These are phyloP conservation scores for Ulota crispa DNA, from an alignment of 225 moss, liverwort and hornwort genomes.

Conservation along the genomic window DNA sequence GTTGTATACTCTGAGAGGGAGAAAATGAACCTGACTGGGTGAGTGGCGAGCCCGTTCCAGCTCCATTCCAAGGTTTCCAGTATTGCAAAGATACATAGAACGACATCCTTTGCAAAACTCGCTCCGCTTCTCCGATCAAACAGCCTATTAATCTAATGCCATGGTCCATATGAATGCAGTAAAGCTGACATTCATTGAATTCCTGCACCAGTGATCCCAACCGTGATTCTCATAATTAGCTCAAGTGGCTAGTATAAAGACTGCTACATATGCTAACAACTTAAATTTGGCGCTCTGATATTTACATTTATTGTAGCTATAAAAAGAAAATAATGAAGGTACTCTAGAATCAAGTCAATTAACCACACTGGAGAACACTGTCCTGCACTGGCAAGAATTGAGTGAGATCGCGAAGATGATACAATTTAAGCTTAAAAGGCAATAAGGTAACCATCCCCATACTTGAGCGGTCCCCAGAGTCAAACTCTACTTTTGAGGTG, in stretches of 20 bases:
- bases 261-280: too few species aligned
- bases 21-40: neutral
- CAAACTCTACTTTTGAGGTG: too few species aligned
- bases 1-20: neutral
- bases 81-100: neutral
- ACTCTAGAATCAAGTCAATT: too few species aligned
- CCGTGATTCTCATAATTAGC: too few species aligned
- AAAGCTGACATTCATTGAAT: neutral
- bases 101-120: neutral
- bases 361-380: too few species aligned
- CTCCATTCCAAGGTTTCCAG: neutral
- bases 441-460: too few species aligned
- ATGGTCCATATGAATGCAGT: neutral
- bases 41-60: neutral
- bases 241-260: too few species aligned
- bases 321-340: too few species aligned
- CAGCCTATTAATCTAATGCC: neutral
- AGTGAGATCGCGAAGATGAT: neutral
- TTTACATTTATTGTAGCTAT: too few species aligned
- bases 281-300: too few species aligned
- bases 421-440: neutral
- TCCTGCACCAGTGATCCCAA: too few species aligned
- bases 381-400: neutral
- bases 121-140: neutral
- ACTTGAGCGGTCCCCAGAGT: too few species aligned